Evolutionary conservation across 2,329 filamentous ascomycete species (phyloP), one percentile per base, ranked within the genome.

Genomic region (Colletotrichum noveboracense): DNA sequence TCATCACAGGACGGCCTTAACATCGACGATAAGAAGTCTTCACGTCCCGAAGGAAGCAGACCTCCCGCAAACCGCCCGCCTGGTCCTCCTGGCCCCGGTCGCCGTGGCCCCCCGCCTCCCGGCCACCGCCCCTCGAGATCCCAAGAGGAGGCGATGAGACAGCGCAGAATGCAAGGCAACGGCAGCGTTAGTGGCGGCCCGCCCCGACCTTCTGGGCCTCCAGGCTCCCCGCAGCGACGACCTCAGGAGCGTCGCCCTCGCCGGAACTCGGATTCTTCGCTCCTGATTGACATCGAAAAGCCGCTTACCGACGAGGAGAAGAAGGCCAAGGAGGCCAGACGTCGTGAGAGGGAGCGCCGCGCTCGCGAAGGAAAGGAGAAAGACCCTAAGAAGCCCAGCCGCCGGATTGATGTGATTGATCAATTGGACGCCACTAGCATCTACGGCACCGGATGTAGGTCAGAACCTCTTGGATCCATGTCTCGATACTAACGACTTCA

Each of bases 401-500:
- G 87, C 69, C 89, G 89, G 78, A 85, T 98, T 78, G 97, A 99
- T 83, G 91, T 98, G 61, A 98, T 99, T 81, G 97, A 99, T 86
- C 96, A 98, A 84, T 88, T 99, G 78, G 97, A 98, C 87, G 96
- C 97, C 77, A 98, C 96, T 6, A 96, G 96, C 83, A 97, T 98
- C 79, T 98, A 98, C 82, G 96, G 97, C 73, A 95, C 94, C 80
- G 96, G 96, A 85, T 88, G 95, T 97, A 88, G 86, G 95, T 92
- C 64, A 56, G 13, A 32, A 24, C 70, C 6, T 32, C 3, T 34
- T 9, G 5, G 14, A 77, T 76, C 71, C 9, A 75, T 6, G 38
- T 43, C 28, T 21, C 24, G 9, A 24, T 60, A 67, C 74, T 76
- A 52, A 76, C 52, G 26, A 26, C 13, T 34, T 5, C 80, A 98